Conservation (phyloP, 768 basidiomycete species). For the Psilocybe subaeruginosa region DNA sequence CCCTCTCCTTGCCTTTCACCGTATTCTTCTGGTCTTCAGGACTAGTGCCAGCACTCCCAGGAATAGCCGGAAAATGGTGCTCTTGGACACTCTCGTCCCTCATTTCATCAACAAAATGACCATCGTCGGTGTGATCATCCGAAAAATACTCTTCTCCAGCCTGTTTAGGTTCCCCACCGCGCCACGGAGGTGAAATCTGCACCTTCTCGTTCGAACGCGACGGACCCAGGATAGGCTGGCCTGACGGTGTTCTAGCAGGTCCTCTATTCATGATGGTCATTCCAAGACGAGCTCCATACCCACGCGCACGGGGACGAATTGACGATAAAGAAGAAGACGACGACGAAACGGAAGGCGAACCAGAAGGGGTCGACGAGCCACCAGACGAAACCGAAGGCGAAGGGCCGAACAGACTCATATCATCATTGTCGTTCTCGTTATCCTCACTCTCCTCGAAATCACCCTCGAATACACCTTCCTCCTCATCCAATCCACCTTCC, state of each 20-base stretch:
- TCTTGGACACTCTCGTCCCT: constrained; percentile 10
- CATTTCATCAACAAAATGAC: not conserved
- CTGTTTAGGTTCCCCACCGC: constrained; percentile 55
- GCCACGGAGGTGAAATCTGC: constrained; percentile 53
- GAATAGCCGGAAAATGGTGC: constrained; percentile 24
- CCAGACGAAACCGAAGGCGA: constrained; percentile 12
- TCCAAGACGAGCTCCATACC: constrained; percentile 4
- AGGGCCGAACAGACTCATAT: not conserved
- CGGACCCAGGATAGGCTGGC: constrained; percentile 12
- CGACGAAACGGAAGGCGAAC: not conserved
- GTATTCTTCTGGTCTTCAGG: not conserved
- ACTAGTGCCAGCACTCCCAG: constrained; percentile 5
- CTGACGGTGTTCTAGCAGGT: constrained; percentile 16
- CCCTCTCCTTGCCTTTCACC: not conserved
- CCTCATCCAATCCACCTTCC: constrained; percentile 12
- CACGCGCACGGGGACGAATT: not conserved
- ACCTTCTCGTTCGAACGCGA: constrained; percentile 53
- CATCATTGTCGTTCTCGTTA: not conserved
- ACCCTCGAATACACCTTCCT: constrained; percentile 58
- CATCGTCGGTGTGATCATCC: not conserved
- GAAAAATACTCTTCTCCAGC: constrained; percentile 40
- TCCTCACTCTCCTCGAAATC: constrained; percentile 49
- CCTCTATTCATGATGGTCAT: constrained; percentile 1
- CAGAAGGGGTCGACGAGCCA: not conserved
- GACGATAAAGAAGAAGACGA: not conserved